These are phyloP conservation scores for Capillidium heterosporum DNA, from an alignment of 371 early-diverging fungal species.

Conservation along the genomic window DNA sequence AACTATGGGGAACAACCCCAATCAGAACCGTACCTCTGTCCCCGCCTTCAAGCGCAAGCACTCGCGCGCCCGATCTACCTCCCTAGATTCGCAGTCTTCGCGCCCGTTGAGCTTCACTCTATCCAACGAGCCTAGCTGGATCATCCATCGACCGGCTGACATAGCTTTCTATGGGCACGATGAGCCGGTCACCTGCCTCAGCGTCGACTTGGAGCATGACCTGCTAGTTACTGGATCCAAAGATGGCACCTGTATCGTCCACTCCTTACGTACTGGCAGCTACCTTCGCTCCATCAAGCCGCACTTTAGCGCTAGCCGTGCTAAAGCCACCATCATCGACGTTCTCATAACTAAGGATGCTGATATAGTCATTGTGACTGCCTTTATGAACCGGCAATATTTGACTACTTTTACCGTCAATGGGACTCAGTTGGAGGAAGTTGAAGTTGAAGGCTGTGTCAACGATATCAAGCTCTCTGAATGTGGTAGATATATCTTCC, in stretches of 20 bases:
- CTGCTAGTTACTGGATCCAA: constrained; percentile 28
- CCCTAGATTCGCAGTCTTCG: not conserved
- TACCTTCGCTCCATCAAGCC: constrained; percentile 24
- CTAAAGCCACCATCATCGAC: not conserved
- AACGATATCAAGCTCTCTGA: not conserved
- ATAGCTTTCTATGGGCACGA: constrained; percentile 5
- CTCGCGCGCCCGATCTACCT: constrained; percentile 2
- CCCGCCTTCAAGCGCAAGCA: not conserved
- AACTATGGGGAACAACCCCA: not conserved
- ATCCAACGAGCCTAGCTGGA: not conserved
- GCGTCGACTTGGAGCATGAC: constrained; percentile 24
- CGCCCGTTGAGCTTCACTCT: not conserved
- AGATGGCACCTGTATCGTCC: constrained; percentile 32
- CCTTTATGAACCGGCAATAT: not conserved
- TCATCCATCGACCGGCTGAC: not conserved
- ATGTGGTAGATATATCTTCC: not conserved
- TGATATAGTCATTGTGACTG: not conserved
- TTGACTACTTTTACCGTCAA: not conserved
- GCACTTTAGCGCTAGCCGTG: not conserved
- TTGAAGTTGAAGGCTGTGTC: not conserved
- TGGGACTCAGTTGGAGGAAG: not conserved
- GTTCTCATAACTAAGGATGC: not conserved
- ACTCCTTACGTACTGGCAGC: constrained; percentile 19
- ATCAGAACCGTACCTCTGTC: not conserved
- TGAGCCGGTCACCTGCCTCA: constrained; percentile 19